Conservation (phyloP, 805 yeast genomes). For the Candida methanosorbosa region DNA sequence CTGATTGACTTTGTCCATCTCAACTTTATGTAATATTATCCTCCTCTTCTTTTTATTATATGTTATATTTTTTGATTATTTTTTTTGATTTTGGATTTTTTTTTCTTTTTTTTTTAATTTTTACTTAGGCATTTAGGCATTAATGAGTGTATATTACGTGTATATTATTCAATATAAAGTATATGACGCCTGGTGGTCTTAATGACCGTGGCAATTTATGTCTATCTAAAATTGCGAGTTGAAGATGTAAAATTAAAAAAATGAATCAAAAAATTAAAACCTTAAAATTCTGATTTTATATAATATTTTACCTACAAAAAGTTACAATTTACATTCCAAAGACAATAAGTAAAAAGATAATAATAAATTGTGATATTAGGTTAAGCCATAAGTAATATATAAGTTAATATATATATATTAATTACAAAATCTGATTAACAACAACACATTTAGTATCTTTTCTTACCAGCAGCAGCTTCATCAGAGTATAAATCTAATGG, state of each 20-base stretch:
- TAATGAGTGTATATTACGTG: too few species aligned
- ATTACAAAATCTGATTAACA: background rate
- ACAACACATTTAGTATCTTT: constrained; percentile 51
- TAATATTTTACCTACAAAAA: constrained; percentile 1
- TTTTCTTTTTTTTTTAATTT: background rate
- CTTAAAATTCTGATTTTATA: too few species aligned
- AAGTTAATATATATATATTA: background rate
- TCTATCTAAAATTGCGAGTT: too few species aligned
- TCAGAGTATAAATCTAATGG: constrained; percentile 94
- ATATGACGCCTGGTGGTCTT: too few species aligned
- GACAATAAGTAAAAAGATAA: too few species aligned
- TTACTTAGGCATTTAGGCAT: constrained; percentile 1
- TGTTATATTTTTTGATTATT: background rate
- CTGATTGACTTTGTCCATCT: background rate
- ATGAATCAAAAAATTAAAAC: too few species aligned
- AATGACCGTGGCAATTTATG: too few species aligned
- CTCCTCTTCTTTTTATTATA: background rate
- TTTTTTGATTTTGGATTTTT: constrained; percentile 2
- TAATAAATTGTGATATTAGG: background rate
- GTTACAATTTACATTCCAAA: too few species aligned
- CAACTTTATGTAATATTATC: background rate
- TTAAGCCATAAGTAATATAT: background rate
- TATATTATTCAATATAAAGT: too few species aligned
- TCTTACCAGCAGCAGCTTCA: constrained; percentile 67
- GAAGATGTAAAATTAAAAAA: too few species aligned